These are phyloP conservation scores for Pythium phragmiticola DNA, from an alignment of 352 stramenopile genomes.

Conservation along the genomic window DNA sequence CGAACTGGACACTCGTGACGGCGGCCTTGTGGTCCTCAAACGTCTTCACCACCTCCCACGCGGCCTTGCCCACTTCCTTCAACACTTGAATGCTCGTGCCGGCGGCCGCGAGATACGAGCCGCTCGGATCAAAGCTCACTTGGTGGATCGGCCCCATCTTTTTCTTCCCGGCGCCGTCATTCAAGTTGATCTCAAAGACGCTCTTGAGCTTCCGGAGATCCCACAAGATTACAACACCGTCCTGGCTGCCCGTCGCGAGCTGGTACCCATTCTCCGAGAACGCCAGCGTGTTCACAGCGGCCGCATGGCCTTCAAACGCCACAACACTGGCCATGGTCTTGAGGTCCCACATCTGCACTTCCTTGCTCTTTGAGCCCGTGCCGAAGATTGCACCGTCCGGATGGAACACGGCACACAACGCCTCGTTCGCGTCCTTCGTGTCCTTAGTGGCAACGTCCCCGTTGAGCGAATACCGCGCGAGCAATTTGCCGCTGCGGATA, in stretches of 20 bases:
- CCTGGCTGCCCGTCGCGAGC: constrained; percentile 77
- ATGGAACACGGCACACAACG: constrained; percentile 79
- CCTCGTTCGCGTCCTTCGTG: constrained; percentile 37
- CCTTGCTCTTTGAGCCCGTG: constrained; percentile 53
- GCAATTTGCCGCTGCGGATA: constrained; percentile 52
- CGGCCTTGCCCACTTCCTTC: constrained; percentile 64
- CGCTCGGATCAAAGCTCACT: constrained; percentile 62
- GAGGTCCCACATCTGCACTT: constrained; percentile 93
- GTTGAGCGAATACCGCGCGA: constrained; percentile 48
- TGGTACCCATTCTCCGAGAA: constrained; percentile 97
- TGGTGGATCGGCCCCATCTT: constrained; percentile 49
- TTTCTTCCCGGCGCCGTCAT: constrained; percentile 20
- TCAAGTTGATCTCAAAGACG: constrained; percentile 65
- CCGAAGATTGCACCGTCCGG: constrained; percentile 94
- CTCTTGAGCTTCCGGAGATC: constrained; percentile 92
- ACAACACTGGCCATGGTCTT: constrained; percentile 81
- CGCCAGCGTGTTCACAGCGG: constrained; percentile 65
- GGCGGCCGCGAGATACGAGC: constrained; percentile 54
- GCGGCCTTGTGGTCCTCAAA: constrained; percentile 67
- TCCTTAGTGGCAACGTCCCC: constrained; percentile 36
- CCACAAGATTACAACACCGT: constrained; percentile 90
- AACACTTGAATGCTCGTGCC: constrained; percentile 47
- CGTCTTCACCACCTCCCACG: constrained; percentile 59
- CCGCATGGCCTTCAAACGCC: constrained; percentile 83
- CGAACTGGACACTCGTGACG: constrained; percentile 61